These are phyloP conservation scores for Stephanodiscus triporus DNA, from an alignment of 108 stramenopile species.

Conservation along the genomic window DNA sequence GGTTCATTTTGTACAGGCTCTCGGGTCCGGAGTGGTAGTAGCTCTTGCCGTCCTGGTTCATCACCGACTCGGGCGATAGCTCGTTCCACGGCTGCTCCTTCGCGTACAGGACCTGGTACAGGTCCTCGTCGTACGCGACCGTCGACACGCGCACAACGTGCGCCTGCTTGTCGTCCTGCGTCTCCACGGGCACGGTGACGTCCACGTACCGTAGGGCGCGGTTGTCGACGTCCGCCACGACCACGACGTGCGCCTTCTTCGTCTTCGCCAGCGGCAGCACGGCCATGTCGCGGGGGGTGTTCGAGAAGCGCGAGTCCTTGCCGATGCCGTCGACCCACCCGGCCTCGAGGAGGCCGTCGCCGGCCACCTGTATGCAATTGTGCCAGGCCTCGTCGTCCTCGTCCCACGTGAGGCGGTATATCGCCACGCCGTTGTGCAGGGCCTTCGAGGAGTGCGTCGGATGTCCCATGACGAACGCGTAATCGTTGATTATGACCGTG, in stretches of 20 bases:
- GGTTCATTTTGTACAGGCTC: slow-evolving; percentile 29
- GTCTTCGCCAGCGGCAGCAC: slow-evolving; percentile 35
- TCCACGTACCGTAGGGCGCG: slow-evolving; percentile 45
- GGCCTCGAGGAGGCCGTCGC: slow-evolving; percentile 35
- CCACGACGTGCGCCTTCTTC: slow-evolving; percentile 25
- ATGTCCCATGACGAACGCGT: slow-evolving; percentile 51
- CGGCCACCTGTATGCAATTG: slow-evolving; percentile 44
- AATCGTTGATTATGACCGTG: slow-evolving; percentile 50
- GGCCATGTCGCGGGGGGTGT: slow-evolving; percentile 44
- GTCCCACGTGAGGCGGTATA: slow-evolving; percentile 51
- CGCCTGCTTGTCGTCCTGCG: slow-evolving; percentile 23
- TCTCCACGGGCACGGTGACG: slow-evolving; percentile 41
- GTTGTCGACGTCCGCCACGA: slow-evolving; percentile 44
- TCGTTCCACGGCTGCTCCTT: slow-evolving; percentile 32
- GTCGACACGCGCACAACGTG: slow-evolving; percentile 27
- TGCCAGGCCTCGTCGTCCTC: slow-evolving; percentile 45
- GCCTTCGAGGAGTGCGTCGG: slow-evolving; percentile 14
- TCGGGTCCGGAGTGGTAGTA: slow-evolving; percentile 37
- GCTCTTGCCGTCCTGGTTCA: slow-evolving; percentile 45
- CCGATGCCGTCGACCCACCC: slow-evolving; percentile 47
- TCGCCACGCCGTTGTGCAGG: slow-evolving; percentile 45
- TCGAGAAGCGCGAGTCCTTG: slow-evolving; percentile 38
- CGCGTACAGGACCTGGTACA: slow-evolving; percentile 42
- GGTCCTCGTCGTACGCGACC: slow-evolving; percentile 45
- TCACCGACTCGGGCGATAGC: slow-evolving; percentile 39